Conservation (phyloP, 257 asterid genomes). For the Coffea eugenioides region DNA sequence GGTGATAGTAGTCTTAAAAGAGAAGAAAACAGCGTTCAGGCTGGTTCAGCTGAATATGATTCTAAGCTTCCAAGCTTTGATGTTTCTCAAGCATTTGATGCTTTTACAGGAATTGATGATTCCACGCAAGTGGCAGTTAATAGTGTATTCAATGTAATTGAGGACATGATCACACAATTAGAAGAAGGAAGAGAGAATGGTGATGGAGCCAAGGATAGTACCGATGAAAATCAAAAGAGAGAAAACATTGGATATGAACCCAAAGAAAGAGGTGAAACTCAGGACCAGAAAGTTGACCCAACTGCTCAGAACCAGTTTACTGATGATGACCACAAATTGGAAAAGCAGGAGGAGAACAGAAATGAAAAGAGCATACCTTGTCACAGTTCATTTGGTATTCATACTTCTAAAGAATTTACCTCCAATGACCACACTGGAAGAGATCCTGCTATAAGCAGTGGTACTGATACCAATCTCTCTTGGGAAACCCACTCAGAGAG, state of each 20-base stretch:
- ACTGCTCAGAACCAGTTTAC: slow-evolving; percentile 25
- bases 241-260: not conserved
- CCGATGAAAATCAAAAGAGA: slow-evolving; percentile 23
- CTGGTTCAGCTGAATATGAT: slow-evolving; percentile 33
- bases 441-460: slow-evolving; percentile 11
- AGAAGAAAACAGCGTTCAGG: slow-evolving; percentile 40
- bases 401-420: slow-evolving; percentile 23
- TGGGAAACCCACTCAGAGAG: slow-evolving; percentile 22
- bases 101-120: slow-evolving; percentile 86
- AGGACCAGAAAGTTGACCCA: slow-evolving; percentile 30
- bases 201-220: slow-evolving; percentile 33
- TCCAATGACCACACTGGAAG: slow-evolving; percentile 15
- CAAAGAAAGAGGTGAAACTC: slow-evolving; percentile 29
- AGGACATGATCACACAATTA: slow-evolving; percentile 74
- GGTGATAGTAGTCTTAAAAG: slow-evolving; percentile 40
- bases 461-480: slow-evolving; percentile 17
- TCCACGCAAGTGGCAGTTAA: slow-evolving; percentile 93
- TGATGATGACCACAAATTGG: slow-evolving; percentile 27
- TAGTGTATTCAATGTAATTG: slow-evolving; percentile 78
- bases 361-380: slow-evolving; percentile 26
- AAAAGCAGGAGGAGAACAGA: slow-evolving; percentile 24
- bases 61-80: slow-evolving; percentile 52
- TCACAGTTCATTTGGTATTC: slow-evolving; percentile 25
- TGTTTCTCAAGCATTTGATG: slow-evolving; percentile 80
- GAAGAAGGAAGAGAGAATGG: slow-evolving; percentile 48